Conservation (phyloP, 2,329 filamentous ascomycete species). For the Colletotrichum graminicola region DNA sequence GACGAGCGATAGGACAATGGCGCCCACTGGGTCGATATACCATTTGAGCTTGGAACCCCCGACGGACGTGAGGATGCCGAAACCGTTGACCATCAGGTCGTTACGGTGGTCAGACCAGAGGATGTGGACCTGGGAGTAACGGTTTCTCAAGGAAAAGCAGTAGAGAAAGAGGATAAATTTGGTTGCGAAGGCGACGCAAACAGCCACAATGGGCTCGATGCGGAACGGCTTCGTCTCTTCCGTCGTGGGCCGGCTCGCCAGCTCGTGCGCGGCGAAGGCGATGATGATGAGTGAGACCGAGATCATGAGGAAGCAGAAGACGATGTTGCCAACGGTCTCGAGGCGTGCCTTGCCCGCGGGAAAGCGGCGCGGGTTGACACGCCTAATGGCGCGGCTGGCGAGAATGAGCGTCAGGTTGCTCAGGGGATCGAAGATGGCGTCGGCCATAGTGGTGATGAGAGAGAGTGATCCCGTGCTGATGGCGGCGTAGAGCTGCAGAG, state of each 20-base stretch:
- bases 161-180: slow-evolving; percentile 91
- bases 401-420: slow-evolving; percentile 90
- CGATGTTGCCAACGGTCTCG: slow-evolving; percentile 95
- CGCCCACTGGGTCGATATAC: slow-evolving; percentile 96
- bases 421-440: slow-evolving; percentile 91
- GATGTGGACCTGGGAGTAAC: slow-evolving; percentile 91
- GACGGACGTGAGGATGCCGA: slow-evolving; percentile 89
- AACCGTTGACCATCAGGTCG: slow-evolving; percentile 93
- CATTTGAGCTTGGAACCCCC: slow-evolving; percentile 87
- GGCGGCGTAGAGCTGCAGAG: slow-evolving; percentile 89
- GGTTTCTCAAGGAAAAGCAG: slow-evolving; percentile 90
- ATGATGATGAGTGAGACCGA: slow-evolving; percentile 93
- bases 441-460: slow-evolving; percentile 99
- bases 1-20: slow-evolving; percentile 84
- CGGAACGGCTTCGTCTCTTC: slow-evolving; percentile 75
- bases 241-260: slow-evolving; percentile 62
- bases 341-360: slow-evolving; percentile 94
- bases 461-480: slow-evolving; percentile 88
- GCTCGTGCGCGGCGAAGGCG: slow-evolving; percentile 82
- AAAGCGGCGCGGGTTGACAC: slow-evolving; percentile 87
- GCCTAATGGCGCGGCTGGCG: slow-evolving; percentile 86
- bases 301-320: slow-evolving; percentile 96
- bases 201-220: slow-evolving; percentile 86
- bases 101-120: slow-evolving; percentile 98
- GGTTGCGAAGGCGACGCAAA: slow-evolving; percentile 83